Percentiles rank a stretch among this genome's conserved stretches.
Conservation (phyloP, 2,329 filamentous ascomycete species). For the Pseudogymnoascus sp. region DNA sequence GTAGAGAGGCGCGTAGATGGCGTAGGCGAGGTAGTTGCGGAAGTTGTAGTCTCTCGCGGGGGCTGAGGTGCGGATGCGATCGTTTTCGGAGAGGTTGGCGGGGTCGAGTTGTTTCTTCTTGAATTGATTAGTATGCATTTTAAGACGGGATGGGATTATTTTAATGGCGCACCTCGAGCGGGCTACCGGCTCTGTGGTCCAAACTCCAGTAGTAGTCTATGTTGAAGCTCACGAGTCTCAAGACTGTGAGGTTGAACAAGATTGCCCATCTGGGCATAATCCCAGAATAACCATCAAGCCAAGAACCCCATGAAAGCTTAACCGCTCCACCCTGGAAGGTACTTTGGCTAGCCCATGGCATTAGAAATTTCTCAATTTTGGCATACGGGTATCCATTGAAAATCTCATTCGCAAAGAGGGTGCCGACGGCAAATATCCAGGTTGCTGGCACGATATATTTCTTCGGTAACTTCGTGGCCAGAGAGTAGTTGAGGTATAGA, state of each 20-base stretch:
- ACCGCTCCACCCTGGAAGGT: slow-evolving; percentile 8
- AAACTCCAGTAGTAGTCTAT: slow-evolving; percentile 93
- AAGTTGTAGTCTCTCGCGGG: slow-evolving; percentile 63
- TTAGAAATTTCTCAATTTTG: slow-evolving; percentile 48
- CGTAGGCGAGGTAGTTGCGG: slow-evolving; percentile 81
- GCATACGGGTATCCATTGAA: slow-evolving; percentile 66
- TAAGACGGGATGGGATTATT: neutral
- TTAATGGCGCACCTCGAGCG: slow-evolving; percentile 64
- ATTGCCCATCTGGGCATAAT: slow-evolving; percentile 90
- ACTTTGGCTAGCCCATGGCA: slow-evolving; percentile 15
- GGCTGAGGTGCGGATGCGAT: slow-evolving; percentile 72
- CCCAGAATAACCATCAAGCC: slow-evolving; percentile 71
- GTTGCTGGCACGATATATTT: slow-evolving; percentile 64
- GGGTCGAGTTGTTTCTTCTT: slow-evolving; percentile 98
- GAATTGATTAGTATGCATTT: slow-evolving; percentile 47
- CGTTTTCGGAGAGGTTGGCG: slow-evolving; percentile 74
- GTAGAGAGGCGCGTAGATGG: slow-evolving; percentile 87
- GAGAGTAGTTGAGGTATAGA: slow-evolving; percentile 69
- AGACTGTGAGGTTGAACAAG: slow-evolving; percentile 91
- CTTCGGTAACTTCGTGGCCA: slow-evolving; percentile 65
- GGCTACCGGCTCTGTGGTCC: slow-evolving; percentile 50
- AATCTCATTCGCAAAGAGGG: slow-evolving; percentile 85
- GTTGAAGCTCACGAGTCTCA: slow-evolving; percentile 93
- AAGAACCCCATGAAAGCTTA: slow-evolving; percentile 46
- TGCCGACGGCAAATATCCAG: slow-evolving; percentile 82